Conservation (phyloP, 225 moss, liverwort and hornwort species). For the Polytrichum formosum region DNA sequence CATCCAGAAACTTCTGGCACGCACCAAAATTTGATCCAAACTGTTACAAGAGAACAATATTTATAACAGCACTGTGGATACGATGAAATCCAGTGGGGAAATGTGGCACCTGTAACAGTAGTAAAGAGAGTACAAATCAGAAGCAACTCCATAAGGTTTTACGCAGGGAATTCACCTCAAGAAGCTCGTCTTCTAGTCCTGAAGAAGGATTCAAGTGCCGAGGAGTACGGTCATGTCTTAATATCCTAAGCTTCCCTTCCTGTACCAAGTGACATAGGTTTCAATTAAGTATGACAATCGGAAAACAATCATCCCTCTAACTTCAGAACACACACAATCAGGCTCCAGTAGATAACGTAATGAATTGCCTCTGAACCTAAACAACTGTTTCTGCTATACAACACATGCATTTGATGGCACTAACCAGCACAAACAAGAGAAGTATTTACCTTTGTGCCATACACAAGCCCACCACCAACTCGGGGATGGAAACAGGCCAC, state of each 20-base stretch:
- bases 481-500: slow-evolving; percentile 99
- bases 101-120: too few species aligned
- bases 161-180: slow-evolving; percentile 48
- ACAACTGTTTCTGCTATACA: too few species aligned
- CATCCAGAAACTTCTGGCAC: too few species aligned
- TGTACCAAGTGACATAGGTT: slow-evolving; percentile 16
- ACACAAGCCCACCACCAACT: slow-evolving; percentile 97
- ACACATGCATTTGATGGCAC: too few species aligned
- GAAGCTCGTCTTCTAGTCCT: slow-evolving; percentile 77
- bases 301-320: background rate
- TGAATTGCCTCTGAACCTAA: too few species aligned
- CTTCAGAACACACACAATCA: too few species aligned
- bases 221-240: slow-evolving; percentile 83
- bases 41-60: too few species aligned
- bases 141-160: too few species aligned
- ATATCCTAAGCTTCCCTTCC: slow-evolving; percentile 96
- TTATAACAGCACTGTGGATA: background rate
- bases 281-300: background rate
- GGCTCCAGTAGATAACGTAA: too few species aligned
- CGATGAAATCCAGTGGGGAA: background rate
- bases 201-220: slow-evolving; percentile 51
- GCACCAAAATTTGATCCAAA: too few species aligned
- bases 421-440: too few species aligned
- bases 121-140: too few species aligned
- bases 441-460: slow-evolving; percentile 84